Base-by-base conservation (phyloP, 1,284 basidiomycete genomes). In the Trichosporon faecale region DNA sequence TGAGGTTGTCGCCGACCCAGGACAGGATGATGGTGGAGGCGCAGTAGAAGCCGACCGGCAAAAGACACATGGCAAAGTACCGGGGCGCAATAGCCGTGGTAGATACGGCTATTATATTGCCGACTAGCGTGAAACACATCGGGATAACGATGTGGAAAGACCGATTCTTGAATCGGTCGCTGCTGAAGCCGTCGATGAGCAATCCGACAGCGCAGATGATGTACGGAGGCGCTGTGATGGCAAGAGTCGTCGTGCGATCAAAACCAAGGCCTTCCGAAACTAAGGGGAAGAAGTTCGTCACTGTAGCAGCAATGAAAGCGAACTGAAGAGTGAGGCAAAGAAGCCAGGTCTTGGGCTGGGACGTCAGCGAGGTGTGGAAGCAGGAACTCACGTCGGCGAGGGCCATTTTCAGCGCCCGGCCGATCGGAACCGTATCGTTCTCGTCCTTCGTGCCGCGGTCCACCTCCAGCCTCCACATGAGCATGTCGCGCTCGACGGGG, bases 221-320 rank as follows among this genome's bases (percentile, higher is more conserved):
- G 71, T 82, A 83, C 7, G 83, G 82, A n/a, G 83, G 83, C 0
- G 81, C 82, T 12, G 80, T 82, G 46, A 85, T 76, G 8, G 81
- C 74, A 12, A 83, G 76, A 0, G 81, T 80, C 55, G 76, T 78
- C n/a, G 75, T 80, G 27, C 76, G 72, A 61, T 71, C 70, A 72
- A 78, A 83, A 4, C 82, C 81, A 18, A 83, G 73, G 0, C 76
- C 70, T 18, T 69, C 64, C 65, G 79, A 73, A 65, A 81, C 76
- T 16, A 77, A 74, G 2, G 81, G 80, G 78, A 81, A 81, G 70
- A 79, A 77, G 72, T 80, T 81, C 44, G 72, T 72, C 23, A 76
- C 71, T 1, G 66, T 29, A 8, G 69, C 69, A 0, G 66, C 52
- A 44, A 72, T 66, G 49, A 57, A 68, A 4, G 63, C 60, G 27